Evolutionary conservation across 129 eudicot species (phyloP), one percentile per base, ranked within the genome.

Genomic region (Heracleum sosnowskyi): DNA sequence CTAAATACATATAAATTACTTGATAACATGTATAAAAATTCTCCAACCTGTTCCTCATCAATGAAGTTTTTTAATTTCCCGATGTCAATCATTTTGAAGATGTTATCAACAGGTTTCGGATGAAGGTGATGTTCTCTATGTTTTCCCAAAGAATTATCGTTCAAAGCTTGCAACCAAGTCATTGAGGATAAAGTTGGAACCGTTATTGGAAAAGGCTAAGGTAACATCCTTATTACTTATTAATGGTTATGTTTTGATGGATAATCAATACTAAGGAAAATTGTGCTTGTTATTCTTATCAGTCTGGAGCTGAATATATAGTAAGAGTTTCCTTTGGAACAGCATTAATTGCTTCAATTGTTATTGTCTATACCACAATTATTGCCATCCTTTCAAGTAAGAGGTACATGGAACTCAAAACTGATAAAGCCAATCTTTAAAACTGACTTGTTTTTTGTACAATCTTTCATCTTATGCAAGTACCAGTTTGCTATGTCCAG

Each of bases 251-350:
- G 24, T 15, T 7, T 8, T 20, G 70, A 17, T 4, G 31, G 41
- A 5, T 5, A 22, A 36, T 7, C 35, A n/a, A n/a, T 76, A 3
- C 51, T 46, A 29, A 31, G 17, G 20, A 31, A 44, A 5, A 60
- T 16, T 33, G 4, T 31, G 37, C 24, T 20, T 73, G 44, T 77
- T 39, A 57, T 87, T 79, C 77, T 81, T 84, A 84, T 82, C 97
- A 95, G 98, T 87, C 88, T 11, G 92, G 84, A 53, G 92, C 86
- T 77, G 96, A 86, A 85, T 95, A 95, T 78, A 20, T 95, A 80
- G 83, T 95, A 84, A 88, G 98, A 83, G 97, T 95, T 84, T 84
- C 96, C 70, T 91, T 95, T 71, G 98, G 97, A 84, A 95, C 97
- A 68, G 85, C 98, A 33, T 79, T 95, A 63, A 82, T 91, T 88